phyloP scores from a whole-genome alignment of 2,329 filamentous ascomycete genomes.

The Penicillium fuscoglaucum region DNA sequence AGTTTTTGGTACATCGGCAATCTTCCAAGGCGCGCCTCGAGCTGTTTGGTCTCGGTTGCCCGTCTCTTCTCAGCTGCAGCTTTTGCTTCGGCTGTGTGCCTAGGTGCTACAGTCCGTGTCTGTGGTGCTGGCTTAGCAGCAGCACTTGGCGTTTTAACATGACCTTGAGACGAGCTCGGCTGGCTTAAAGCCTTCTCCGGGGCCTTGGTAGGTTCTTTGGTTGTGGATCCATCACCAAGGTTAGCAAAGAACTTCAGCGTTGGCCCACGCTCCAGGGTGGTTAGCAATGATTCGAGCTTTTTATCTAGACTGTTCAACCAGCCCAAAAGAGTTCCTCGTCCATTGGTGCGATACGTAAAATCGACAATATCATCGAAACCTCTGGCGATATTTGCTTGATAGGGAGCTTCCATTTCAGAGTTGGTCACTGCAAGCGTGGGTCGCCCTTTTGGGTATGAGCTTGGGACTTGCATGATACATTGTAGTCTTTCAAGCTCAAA shows the following conservation, averaged over 20 bases:
- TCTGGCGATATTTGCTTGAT: constrained; percentile 72
- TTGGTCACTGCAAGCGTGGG: constrained; percentile 67
- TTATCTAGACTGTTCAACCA: constrained; percentile 71
- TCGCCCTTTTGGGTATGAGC: constrained; percentile 57
- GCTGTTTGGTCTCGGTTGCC: constrained; percentile 66
- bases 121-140: background rate
- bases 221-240: constrained; percentile 40
- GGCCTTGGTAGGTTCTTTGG: constrained; percentile 25
- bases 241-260: constrained; percentile 70
- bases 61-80: constrained; percentile 63
- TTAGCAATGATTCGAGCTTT: constrained; percentile 68
- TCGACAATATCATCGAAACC: constrained; percentile 68
- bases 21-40: constrained; percentile 73
- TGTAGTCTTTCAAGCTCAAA: constrained; percentile 71
- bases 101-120: constrained; percentile 43
- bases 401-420: constrained; percentile 68
- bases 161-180: constrained; percentile 3
- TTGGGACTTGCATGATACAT: constrained; percentile 67
- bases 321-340: constrained; percentile 58
- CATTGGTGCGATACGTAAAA: constrained; percentile 48
- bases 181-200: constrained; percentile 5
- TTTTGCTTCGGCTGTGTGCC: constrained; percentile 61
- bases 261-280: constrained; percentile 68
- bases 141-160: background rate
- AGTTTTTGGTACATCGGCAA: constrained; percentile 67